These are phyloP conservation scores for Stephania yunnanensis DNA, from an alignment of 164 flowering plant species.

Conservation along the genomic window DNA sequence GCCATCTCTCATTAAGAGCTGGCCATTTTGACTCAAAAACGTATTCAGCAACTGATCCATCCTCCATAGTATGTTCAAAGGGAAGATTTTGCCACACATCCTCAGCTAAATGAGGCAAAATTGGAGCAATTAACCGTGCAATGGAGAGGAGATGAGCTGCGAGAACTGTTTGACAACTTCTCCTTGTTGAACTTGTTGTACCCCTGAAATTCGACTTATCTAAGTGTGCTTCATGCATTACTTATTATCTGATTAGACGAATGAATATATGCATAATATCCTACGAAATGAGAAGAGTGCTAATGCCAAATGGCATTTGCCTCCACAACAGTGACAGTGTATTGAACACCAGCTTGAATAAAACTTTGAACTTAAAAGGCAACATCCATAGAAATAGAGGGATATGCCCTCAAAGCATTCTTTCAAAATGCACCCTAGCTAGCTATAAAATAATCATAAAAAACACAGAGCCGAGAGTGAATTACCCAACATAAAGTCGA, in stretches of 20 bases:
- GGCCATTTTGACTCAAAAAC: slow-evolving; percentile 95
- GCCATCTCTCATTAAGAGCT: slow-evolving; percentile 48
- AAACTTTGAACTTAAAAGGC: not conserved
- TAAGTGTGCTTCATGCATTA: not conserved
- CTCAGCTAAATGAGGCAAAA: slow-evolving; percentile 92
- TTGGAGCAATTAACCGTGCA: slow-evolving; percentile 73
- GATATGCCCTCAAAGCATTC: not conserved
- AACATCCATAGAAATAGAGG: not conserved
- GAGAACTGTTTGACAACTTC: slow-evolving; percentile 95
- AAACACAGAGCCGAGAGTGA: slow-evolving; percentile 9
- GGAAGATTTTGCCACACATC: slow-evolving; percentile 97
- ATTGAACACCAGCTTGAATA: not conserved
- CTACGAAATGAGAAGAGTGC: not conserved
- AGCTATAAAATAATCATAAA: not conserved
- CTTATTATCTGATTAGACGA: not conserved
- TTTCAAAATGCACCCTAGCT: not conserved
- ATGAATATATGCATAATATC: not conserved
- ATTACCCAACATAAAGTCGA: slow-evolving; percentile 90
- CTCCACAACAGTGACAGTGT: not conserved
- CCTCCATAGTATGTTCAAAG: slow-evolving; percentile 46
- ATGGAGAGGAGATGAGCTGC: slow-evolving; percentile 81
- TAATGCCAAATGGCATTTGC: not conserved
- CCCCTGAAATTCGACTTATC: slow-evolving; percentile 46
- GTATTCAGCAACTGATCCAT: slow-evolving; percentile 64
- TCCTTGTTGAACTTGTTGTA: slow-evolving; percentile 63